Evolutionary conservation across 2,329 filamentous ascomycete genomes (phyloP).

Genomic region (Trichocomaceae sp.): DNA sequence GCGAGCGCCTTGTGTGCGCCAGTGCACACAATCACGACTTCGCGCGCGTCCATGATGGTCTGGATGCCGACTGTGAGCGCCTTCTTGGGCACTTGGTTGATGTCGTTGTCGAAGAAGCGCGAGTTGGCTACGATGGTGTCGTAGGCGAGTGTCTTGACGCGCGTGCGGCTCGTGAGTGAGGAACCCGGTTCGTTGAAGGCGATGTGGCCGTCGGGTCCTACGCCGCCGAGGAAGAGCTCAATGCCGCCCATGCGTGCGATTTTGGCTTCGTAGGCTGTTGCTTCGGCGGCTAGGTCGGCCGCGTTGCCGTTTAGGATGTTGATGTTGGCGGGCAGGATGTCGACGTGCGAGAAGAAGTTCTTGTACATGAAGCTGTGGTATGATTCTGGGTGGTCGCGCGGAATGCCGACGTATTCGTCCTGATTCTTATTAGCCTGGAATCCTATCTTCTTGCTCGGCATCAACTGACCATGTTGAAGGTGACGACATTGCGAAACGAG

Average conservation of each 20-base stretch:
- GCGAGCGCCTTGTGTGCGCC: constrained; percentile 76
- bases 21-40: constrained; percentile 76
- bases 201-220: constrained; percentile 80
- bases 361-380: constrained; percentile 95
- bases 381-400: constrained; percentile 74
- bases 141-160: constrained; percentile 80
- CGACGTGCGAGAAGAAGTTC: constrained; percentile 80
- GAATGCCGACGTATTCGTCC: constrained; percentile 82
- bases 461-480: constrained; percentile 73
- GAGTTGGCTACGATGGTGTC: constrained; percentile 83
- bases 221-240: constrained; percentile 77
- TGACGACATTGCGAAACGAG: constrained; percentile 81
- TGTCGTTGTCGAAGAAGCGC: constrained; percentile 71
- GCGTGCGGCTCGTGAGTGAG: constrained; percentile 66
- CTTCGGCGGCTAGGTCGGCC: constrained; percentile 66
- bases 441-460: constrained; percentile 2
- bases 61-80: constrained; percentile 79
- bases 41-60: constrained; percentile 72
- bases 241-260: constrained; percentile 71
- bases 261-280: constrained; percentile 69
- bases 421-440: constrained; percentile 24
- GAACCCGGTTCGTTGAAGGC: constrained; percentile 88
- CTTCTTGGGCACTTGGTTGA: constrained; percentile 69
- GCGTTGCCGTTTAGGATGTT: constrained; percentile 81
- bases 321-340: constrained; percentile 73